Base-by-base conservation (phyloP, 768 basidiomycete genomes). In the Peribolospora kevripleyi region DNA sequence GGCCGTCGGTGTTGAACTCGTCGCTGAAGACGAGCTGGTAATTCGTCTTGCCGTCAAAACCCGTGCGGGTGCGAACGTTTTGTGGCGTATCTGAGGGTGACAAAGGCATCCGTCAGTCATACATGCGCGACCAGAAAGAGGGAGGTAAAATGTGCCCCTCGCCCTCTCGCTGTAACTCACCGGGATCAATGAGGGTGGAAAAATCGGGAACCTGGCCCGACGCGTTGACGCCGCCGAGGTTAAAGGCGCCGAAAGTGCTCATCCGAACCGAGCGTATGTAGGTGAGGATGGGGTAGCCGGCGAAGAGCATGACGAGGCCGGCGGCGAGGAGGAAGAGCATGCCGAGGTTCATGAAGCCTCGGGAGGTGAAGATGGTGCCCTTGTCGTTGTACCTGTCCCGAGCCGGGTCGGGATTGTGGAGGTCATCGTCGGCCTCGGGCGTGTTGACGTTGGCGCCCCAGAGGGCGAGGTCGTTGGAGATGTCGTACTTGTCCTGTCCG, bases 21-120 rank as follows among this genome's bases (percentile, higher is more conserved):
- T 84, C 83, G 55, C 82, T 85, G 70, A 88, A 97, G 2, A 84
- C 81, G 40, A 98, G 76, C 54, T 79, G 68, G 64, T 84, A 90
- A 5, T 25, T 25, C 25, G 72, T 67, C 55, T 80, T 71, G 3
- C 88, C 90, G 63, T 93, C 85, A 59, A 74, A 82, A 3, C 73
- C 63, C 3, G 56, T 58, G 25, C 25, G 25, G 1, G 25, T 25
- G 25, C 25, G 25, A 25, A 25, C 25, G 25, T 25, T 25, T 25
- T 25, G 25, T 25, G 25, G 25, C 25, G 25, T 25, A 25, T 25
- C 25, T 25, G 25, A 25, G 25, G 25, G 25, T 25, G 25, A n/a
- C n/a, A n/a, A n/a, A n/a, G n/a, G 25, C 25, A 25, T 25, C 1
- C 25, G 25, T 25, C 25, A 25, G 25, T 25, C 25, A 25, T 25